Percentiles rank a stretch among this genome's conserved stretches.
Conservation (phyloP, 2,329 filamentous ascomycete species). For the Ophiosphaerella korrae region DNA sequence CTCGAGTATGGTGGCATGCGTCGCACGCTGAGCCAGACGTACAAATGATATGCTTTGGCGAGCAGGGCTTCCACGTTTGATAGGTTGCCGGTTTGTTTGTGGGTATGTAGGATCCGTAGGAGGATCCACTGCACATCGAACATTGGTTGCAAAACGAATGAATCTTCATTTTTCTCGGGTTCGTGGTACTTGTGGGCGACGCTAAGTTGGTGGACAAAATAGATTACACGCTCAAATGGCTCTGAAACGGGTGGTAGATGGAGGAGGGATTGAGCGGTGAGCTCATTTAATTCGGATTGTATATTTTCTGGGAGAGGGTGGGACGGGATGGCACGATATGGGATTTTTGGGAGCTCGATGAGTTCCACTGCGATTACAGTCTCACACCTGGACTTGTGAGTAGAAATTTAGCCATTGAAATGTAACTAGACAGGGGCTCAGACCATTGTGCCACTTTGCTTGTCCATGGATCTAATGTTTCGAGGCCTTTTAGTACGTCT, state of each 20-base stretch:
- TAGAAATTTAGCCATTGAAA: neutral
- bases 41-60: conserved; percentile 23
- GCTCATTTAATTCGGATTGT: conserved; percentile 7
- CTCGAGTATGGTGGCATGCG: conserved; percentile 20
- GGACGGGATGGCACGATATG: conserved; percentile 8
- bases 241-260: conserved; percentile 16
- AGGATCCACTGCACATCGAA: conserved; percentile 23
- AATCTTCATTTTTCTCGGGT: conserved; percentile 11
- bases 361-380: conserved; percentile 24
- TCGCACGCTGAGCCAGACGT: conserved; percentile 21
- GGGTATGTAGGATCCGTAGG: conserved; percentile 13
- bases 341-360: conserved; percentile 16
- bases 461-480: conserved; percentile 13
- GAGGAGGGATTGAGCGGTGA: conserved; percentile 13
- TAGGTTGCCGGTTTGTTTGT: conserved; percentile 12
- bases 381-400: conserved; percentile 21
- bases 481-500: conserved; percentile 17
- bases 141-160: conserved; percentile 17
- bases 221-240: conserved; percentile 14
- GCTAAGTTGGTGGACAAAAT: conserved; percentile 18
- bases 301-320: conserved; percentile 10
- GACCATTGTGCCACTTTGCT: conserved; percentile 25
- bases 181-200: conserved; percentile 6
- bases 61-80: conserved; percentile 22
- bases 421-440: neutral